Percentiles rank a stretch among this genome's conserved stretches.
Evolutionary conservation across 306 rosid species (phyloP).

Genomic region (Vicia villosa): DNA sequence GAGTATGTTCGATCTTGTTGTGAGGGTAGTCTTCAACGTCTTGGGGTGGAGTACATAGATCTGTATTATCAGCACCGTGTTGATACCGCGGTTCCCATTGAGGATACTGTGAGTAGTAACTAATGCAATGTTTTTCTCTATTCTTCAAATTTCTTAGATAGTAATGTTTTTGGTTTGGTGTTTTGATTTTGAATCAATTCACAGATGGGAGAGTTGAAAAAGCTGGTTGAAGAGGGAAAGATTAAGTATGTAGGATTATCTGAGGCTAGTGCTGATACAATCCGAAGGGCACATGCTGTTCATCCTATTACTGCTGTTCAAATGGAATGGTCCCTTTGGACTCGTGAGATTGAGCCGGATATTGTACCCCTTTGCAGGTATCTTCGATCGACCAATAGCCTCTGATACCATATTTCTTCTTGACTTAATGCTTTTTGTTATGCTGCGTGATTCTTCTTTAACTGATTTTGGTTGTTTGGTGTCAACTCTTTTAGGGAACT

Average conservation of each 20-base stretch:
- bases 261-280: conserved; percentile 68
- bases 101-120: conserved; percentile 72
- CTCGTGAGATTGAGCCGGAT: conserved; percentile 70
- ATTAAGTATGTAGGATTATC: conserved; percentile 69
- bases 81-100: conserved; percentile 77
- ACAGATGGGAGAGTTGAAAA: conserved; percentile 68
- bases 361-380: conserved; percentile 74
- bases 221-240: conserved; percentile 68
- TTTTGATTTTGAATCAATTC: conserved; percentile 28
- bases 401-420: neutral
- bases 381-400: neutral
- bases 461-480: conserved; percentile 6
- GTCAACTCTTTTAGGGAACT: conserved; percentile 56
- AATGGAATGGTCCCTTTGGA: conserved; percentile 81
- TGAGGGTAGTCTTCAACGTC: conserved; percentile 77
- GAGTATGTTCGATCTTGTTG: conserved; percentile 79
- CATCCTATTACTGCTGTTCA: conserved; percentile 81
- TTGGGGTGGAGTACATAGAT: conserved; percentile 74
- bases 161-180: conserved; percentile 1
- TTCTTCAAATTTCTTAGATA: neutral
- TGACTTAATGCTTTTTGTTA: neutral
- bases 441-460: conserved; percentile 16
- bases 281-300: conserved; percentile 77
- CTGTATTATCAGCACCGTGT: conserved; percentile 82
- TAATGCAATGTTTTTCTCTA: neutral